Evolutionary conservation across 495 filamentous ascomycete species (phyloP), one percentile per base, ranked within the genome.

Genomic region (Cudoniella acicularis): DNA sequence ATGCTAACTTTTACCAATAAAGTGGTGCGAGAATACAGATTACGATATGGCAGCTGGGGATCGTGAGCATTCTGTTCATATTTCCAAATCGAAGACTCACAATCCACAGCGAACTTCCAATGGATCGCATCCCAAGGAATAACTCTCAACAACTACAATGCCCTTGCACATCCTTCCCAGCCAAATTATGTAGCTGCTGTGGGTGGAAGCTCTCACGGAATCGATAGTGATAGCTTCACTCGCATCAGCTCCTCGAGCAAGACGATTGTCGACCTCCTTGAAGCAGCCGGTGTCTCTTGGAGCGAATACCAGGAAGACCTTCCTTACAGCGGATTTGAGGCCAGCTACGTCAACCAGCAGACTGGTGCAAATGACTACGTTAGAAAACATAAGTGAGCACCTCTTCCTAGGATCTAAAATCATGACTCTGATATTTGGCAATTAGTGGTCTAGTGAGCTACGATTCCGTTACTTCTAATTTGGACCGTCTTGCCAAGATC

Each of bases 1-100:
- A n/a, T n/a, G n/a, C n/a, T n/a, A n/a, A n/a, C n/a, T n/a, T n/a
- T n/a, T n/a, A n/a, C n/a, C n/a, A n/a, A n/a, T n/a, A n/a, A n/a
- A 36, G 30, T 90, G 86, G 85, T 74, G 89, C 13, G 88, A 90
- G 73, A 91, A 90, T 65, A 85, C 82, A 30, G 85, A 90, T 73
- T 77, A 73, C 52, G 63, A 53, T 50, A 64, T 67, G 24, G 68
- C 66, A 17, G 64, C 60, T 23, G 64, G 56, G 25, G 61, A 70
- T 63, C 57, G 62, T 67, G 45, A 36, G 66, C 30, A 4, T 36
- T 36, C 30, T 13, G 6, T 17, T 21, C 8, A 17, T 47, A 8
- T 17, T 17, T 47, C 20, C 8, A 47, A 42, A 2, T 2, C 27
- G 24, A 77, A 72, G 70, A 75, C 62, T 77, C 63, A 57, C 77